Percentiles rank a stretch among this genome's conserved stretches.
Evolutionary conservation across 768 basidiomycete species (phyloP).

Genomic region (Flagelloscypha sp.): DNA sequence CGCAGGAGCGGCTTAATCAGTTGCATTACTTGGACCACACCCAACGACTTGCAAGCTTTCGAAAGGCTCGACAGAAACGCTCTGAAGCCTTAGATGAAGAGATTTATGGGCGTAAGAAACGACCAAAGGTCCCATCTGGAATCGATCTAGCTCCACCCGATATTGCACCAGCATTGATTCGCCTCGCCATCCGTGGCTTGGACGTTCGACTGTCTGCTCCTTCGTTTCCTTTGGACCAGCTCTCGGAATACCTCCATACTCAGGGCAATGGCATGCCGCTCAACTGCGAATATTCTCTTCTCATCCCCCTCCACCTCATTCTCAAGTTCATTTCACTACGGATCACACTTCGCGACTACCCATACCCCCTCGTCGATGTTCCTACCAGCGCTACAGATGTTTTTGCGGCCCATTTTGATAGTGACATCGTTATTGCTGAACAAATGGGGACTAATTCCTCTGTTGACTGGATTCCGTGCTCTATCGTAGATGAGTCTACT

Average conservation of each 20-base stretch:
- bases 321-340: conserved; percentile 56
- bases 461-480: conserved; percentile 64
- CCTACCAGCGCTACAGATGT: too few relatives aligned
- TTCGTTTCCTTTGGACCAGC: conserved; percentile 43
- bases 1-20: conserved; percentile 55
- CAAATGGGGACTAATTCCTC: conserved; percentile 67
- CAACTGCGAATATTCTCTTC: conserved; percentile 65
- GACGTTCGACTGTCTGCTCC: conserved; percentile 57
- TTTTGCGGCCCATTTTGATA: conserved; percentile 55
- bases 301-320: conserved; percentile 75
- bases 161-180: too few relatives aligned
- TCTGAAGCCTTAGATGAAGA: too few relatives aligned
- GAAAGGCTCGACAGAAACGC: too few relatives aligned
- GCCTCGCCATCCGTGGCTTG: too few relatives aligned
- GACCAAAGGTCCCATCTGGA: too few relatives aligned
- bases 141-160: too few relatives aligned
- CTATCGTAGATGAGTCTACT: conserved; percentile 49
- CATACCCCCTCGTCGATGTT: conserved; percentile 74
- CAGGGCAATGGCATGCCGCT: conserved; percentile 62
- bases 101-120: too few relatives aligned
- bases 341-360: conserved; percentile 76
- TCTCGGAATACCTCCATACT: conserved; percentile 57
- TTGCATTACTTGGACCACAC: conserved; percentile 73
- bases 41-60: conserved; percentile 40
- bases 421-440: conserved; percentile 80